Base-by-base conservation (phyloP, 2,329 filamentous ascomycete genomes). In the Didymella lethalis region DNA sequence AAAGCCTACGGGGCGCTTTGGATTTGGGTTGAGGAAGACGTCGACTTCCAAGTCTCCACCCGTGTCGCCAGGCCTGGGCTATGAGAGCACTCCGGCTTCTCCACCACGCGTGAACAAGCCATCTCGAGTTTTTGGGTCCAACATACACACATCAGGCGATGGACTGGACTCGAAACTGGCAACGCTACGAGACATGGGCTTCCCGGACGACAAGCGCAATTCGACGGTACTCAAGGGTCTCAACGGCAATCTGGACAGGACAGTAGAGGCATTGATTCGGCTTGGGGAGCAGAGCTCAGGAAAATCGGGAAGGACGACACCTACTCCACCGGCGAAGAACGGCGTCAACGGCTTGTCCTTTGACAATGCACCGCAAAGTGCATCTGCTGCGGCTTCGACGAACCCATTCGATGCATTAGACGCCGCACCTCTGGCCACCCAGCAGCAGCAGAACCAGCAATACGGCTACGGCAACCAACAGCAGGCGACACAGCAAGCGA, bases 171-270 rank as follows among this genome's bases (percentile, higher is more conserved):
- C 85, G 48, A 98, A 98, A 75, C 78, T 98, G 74, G 82, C 83
- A 3, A 88, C 87, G 51, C 80, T 99, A 57, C 86, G 88, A 54
- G 93, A 97, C 56, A 96, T 98, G 93, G 95, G 95, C 0, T 99
- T 99, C 70, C 82, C 81, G 4, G 93, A 99, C 73, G 88, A 90
- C 41, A 91, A 90, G 67, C 87, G 90, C 59, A 98, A 97, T 71
- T 83, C 87, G 4, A 87, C 90, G 51, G 88, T 97, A 26, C 80
- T 99, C 18, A 93, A 93, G 73, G 90, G 90, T 3, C 84, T 96
- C 29, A 88, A 90, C 70, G 93, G 94, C 4, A 93, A 95, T 71
- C 74, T 99, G 57, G 92, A 97, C 67, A 90, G 87, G 75, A 88
- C 94, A 0, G 87, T 98, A 44, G 94, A 98, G 76, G 87, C 92